Evolutionary conservation across 2,329 filamentous ascomycete genomes (phyloP).

Genomic region (Pseudogymnoascus sp.): DNA sequence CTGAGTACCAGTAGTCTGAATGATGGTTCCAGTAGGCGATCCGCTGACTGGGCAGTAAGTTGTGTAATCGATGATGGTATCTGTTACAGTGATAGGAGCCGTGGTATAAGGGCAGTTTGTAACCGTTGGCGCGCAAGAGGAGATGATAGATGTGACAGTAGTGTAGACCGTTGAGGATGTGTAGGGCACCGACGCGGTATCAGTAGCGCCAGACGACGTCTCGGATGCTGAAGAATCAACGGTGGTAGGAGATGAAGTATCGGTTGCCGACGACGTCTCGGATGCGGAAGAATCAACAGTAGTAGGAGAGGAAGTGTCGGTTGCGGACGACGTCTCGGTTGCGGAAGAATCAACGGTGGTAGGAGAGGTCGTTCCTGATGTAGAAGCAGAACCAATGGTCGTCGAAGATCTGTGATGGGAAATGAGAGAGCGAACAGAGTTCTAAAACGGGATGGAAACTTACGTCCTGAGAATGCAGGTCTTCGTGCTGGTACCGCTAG

Average conservation of each 20-base stretch:
- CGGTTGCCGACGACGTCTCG: no score
- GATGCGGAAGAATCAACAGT: not conserved
- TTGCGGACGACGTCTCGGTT: not conserved
- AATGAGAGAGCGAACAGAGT: not conserved
- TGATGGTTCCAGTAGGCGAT: conserved; percentile 15
- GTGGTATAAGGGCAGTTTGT: not conserved
- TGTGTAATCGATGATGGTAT: conserved; percentile 19
- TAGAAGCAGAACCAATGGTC: not conserved
- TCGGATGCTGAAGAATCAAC: not conserved
- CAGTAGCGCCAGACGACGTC: not conserved
- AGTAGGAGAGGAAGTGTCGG: not conserved
- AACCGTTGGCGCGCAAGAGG: not conserved
- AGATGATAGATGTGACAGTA: not conserved
- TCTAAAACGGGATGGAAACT: not conserved
- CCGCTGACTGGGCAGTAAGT: conserved; percentile 18
- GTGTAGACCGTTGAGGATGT: not conserved
- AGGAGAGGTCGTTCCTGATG: not conserved
- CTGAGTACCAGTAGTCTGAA: conserved; percentile 21
- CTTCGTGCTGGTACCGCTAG: not conserved
- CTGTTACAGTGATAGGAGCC: not conserved
- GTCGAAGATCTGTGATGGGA: not conserved
- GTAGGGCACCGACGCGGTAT: not conserved
- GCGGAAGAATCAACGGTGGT: not conserved
- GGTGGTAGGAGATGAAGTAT: not conserved
- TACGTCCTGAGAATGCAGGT: not conserved